Evolutionary conservation across 2,329 filamentous ascomycete species (phyloP), one percentile per base, ranked within the genome.

Genomic region (Ambrosiella cleistominuta): DNA sequence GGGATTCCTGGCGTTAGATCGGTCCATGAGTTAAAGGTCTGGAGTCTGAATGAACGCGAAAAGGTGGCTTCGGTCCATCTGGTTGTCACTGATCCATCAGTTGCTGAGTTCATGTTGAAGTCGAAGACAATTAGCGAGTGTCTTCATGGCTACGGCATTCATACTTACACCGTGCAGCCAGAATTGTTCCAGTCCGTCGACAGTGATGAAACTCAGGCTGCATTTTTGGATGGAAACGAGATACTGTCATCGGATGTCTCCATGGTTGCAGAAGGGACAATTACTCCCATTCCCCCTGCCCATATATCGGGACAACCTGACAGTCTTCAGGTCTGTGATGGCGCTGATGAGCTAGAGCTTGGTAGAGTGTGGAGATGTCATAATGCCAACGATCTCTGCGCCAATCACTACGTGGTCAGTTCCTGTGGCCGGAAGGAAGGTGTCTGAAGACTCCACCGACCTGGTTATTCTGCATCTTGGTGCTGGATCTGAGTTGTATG

Each of bases 11-110:
- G 83, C 0, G 75, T 88, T 15, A 67, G 78, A 17, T 81, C 81
- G 0, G 75, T 88, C 12, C 83, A 88, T 62, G 83, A 88, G 63
- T 72, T 89, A 13, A 84, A 87, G 63, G 78, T 88, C 61, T 89
- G 86, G 85, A 75, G 80, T 1, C 73, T 89, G 2, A 80, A 85
- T 65, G 83, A 90, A 68, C 74, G 74, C 56, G 87, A 86, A 64
- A 73, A 78, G 3, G 74, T 88, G 52, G 85, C 85, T 7, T 82
- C 82, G 0, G 84, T 81, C 1, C 85, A 88, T 65, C 70, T 89
- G 1, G 74, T 83, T 0, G 76, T 88, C 13, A 74, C 75, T 1
- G 76, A 80, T 61, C 71, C 75, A 56, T 74, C 75, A 7, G 68
- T 86, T 27, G 66, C 71, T 40, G 70, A 71, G 54, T 88, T 88